These are phyloP conservation scores for Pseudocercospora crystallina DNA, from an alignment of 2,329 filamentous ascomycete genomes.

Conservation along the genomic window DNA sequence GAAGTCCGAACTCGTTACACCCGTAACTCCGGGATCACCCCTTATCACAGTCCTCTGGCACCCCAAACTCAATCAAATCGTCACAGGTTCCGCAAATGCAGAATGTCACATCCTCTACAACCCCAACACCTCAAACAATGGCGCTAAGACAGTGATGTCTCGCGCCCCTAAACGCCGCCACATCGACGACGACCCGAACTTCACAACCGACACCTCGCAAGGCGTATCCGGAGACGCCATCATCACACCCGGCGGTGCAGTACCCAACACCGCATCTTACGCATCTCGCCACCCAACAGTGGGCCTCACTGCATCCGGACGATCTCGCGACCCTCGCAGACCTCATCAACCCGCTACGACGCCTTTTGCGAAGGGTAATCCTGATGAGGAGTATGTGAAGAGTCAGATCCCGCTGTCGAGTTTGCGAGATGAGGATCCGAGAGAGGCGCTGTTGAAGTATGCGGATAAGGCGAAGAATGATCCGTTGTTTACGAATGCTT, in stretches of 20 bases:
- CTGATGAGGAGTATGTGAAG: slow-evolving; percentile 84
- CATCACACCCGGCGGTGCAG: slow-evolving; percentile 52
- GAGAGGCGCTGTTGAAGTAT: slow-evolving; percentile 92
- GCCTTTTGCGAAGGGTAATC: slow-evolving; percentile 86
- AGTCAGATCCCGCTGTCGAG: slow-evolving; percentile 84
- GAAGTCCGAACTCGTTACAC: slow-evolving; percentile 77
- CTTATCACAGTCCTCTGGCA: slow-evolving; percentile 90
- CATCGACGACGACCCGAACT: slow-evolving; percentile 84
- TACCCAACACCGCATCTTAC: slow-evolving; percentile 45
- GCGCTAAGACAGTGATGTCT: slow-evolving; percentile 86
- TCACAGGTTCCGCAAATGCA: slow-evolving; percentile 88
- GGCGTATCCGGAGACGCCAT: slow-evolving; percentile 84
- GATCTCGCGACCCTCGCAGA: slow-evolving; percentile 73
- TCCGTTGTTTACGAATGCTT: slow-evolving; percentile 90
- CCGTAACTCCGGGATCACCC: slow-evolving; percentile 80
- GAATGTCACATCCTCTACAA: slow-evolving; percentile 90
- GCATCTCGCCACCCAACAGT: slow-evolving; percentile 65
- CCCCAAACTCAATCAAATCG: slow-evolving; percentile 89
- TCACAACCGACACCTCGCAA: slow-evolving; percentile 79
- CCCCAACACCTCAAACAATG: slow-evolving; percentile 75
- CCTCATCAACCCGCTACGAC: slow-evolving; percentile 84
- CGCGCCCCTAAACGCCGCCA: slow-evolving; percentile 92
- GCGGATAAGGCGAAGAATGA: slow-evolving; percentile 90
- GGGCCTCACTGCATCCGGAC: slow-evolving; percentile 75
- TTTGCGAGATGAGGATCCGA: slow-evolving; percentile 94